These are phyloP conservation scores for Globisporangium carolinianum DNA, from an alignment of 352 stramenopile species.

Conservation along the genomic window DNA sequence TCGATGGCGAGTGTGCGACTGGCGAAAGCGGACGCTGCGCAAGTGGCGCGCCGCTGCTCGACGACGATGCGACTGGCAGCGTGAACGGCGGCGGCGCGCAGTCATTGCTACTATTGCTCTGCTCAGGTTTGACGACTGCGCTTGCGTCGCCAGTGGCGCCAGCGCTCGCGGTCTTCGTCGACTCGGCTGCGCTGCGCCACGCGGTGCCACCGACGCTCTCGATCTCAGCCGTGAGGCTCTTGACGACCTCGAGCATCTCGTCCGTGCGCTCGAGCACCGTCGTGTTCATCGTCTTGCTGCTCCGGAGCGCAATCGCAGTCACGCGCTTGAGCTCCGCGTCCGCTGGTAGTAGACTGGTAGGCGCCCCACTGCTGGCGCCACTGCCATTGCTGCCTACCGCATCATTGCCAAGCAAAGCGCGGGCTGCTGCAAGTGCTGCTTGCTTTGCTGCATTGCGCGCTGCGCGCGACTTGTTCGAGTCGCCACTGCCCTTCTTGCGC, in stretches of 20 bases:
- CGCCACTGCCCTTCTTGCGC: constrained; percentile 32
- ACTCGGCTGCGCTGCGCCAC: constrained; percentile 11
- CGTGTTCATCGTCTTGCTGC: constrained; percentile 67
- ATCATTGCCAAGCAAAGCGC: not conserved
- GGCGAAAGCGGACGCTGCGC: constrained; percentile 15
- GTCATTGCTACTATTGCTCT: not conserved
- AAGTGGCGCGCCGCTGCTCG: constrained; percentile 3
- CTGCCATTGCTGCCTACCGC: constrained; percentile 6
- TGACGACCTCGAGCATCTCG: constrained; percentile 64
- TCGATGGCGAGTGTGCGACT: constrained; percentile 23
- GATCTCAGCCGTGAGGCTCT: constrained; percentile 42
- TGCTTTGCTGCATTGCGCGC: constrained; percentile 6
- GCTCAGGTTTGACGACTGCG: not conserved
- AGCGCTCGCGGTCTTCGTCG: not conserved
- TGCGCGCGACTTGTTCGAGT: constrained; percentile 16
- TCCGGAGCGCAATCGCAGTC: constrained; percentile 61
- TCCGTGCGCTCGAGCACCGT: constrained; percentile 68
- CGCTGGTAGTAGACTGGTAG: not conserved
- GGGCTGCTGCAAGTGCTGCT: constrained; percentile 11
- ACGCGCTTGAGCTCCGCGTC: constrained; percentile 57
- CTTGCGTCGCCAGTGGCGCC: not conserved
- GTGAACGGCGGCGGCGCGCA: constrained; percentile 27
- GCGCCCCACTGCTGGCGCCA: constrained; percentile 1
- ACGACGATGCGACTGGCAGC: constrained; percentile 22
- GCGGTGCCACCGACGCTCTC: constrained; percentile 29